Evolutionary conservation across 2,329 filamentous ascomycete species (phyloP).

Genomic region (Paradendryphiella salina): DNA sequence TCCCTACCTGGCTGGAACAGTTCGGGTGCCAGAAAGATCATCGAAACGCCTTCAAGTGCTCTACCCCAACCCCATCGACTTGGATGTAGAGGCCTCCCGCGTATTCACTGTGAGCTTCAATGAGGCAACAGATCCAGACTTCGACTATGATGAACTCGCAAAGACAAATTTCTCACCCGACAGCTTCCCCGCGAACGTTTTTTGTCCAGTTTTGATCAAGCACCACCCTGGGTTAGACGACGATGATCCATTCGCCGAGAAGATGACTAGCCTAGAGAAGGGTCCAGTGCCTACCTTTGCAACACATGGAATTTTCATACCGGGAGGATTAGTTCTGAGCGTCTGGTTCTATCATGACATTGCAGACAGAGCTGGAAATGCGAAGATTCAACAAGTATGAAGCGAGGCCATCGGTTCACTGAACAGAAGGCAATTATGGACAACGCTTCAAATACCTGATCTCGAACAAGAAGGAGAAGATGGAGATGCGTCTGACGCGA

Average conservation of each 20-base stretch:
- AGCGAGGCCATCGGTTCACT: conserved; percentile 3
- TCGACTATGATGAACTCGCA: conserved; percentile 12
- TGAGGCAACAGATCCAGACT: neutral
- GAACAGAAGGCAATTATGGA: neutral
- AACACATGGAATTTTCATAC: conserved; percentile 31
- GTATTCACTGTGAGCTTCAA: conserved; percentile 11
- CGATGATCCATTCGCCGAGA: conserved; percentile 16
- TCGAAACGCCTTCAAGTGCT: conserved; percentile 9
- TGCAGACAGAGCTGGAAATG: conserved; percentile 23
- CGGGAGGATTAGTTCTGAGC: conserved; percentile 34
- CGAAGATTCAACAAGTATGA: conserved; percentile 20
- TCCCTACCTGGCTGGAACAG: conserved; percentile 23
- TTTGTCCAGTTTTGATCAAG: conserved; percentile 16
- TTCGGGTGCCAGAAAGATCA: conserved; percentile 11
- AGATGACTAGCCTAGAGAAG: conserved; percentile 13
- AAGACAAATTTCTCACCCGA: conserved; percentile 15
- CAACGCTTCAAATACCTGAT: neutral
- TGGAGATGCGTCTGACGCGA: neutral
- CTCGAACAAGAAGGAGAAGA: neutral
- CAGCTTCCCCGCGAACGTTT: conserved; percentile 9
- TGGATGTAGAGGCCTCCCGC: conserved; percentile 11
- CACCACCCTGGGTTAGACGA: conserved; percentile 19
- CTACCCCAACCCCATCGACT: conserved; percentile 12
- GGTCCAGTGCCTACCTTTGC: conserved; percentile 25
- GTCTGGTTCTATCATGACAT: conserved; percentile 32